Evolutionary conservation across 108 stramenopile genomes (phyloP).

Genomic region (Cyclotella cryptica): DNA sequence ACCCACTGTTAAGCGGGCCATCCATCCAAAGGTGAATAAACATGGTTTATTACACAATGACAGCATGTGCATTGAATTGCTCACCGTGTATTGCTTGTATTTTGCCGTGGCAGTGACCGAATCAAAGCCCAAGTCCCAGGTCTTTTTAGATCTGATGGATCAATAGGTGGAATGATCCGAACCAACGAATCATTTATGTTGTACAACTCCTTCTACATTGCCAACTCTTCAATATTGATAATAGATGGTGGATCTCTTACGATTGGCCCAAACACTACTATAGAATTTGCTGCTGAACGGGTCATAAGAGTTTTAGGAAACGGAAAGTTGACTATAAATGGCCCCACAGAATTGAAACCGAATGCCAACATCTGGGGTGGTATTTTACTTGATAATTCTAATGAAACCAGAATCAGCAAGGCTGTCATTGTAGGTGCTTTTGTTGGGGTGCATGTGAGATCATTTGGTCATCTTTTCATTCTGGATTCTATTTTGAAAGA

Average conservation of each 20-base stretch:
- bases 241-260: constrained; percentile 8
- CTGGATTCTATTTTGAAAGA: background rate
- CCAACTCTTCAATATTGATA: constrained; percentile 19
- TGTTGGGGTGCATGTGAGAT: constrained; percentile 1
- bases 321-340: constrained; percentile 11
- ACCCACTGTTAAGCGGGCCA: background rate
- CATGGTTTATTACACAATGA: background rate
- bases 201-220: background rate
- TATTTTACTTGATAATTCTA: constrained; percentile 7
- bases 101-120: background rate
- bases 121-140: constrained; percentile 13
- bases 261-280: constrained; percentile 1
- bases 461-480: background rate
- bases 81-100: background rate
- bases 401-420: background rate
- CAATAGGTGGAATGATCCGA: constrained; percentile 14
- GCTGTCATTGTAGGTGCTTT: background rate
- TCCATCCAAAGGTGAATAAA: constrained; percentile 8
- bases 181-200: background rate
- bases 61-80: background rate
- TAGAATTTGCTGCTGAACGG: constrained; percentile 12
- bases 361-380: constrained; percentile 3
- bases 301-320: background rate
- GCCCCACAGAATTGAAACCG: constrained; percentile 5
- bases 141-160: constrained; percentile 34